These are phyloP conservation scores for Alternaria brassicae DNA, from an alignment of 2,329 filamentous ascomycete genomes.

Conservation along the genomic window DNA sequence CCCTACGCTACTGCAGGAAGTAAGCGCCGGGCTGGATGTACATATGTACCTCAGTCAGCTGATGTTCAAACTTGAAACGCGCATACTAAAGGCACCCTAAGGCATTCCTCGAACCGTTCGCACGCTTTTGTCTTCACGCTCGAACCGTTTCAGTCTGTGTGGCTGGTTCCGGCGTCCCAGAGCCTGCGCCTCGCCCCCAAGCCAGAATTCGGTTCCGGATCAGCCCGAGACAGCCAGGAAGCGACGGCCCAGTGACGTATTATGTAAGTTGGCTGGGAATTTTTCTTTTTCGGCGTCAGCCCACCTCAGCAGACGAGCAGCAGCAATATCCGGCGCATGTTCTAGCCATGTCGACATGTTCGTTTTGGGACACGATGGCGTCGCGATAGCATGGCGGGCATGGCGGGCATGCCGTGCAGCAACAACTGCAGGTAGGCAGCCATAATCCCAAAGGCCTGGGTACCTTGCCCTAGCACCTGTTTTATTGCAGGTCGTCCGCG, in stretches of 20 bases:
- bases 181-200: constrained; percentile 9
- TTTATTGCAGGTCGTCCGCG: constrained; percentile 22
- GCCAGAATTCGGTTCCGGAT: constrained; percentile 18
- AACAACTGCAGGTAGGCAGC: constrained; percentile 19
- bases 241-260: constrained; percentile 21
- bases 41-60: constrained; percentile 3
- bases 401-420: constrained; percentile 16
- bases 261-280: constrained; percentile 12
- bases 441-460: constrained; percentile 26
- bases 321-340: constrained; percentile 11
- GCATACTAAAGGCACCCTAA: not conserved
- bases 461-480: constrained; percentile 8
- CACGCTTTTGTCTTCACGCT: constrained; percentile 3
- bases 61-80: not conserved
- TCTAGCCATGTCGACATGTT: constrained; percentile 16
- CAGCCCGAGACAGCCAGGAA: constrained; percentile 15
- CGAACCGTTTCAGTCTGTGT: constrained; percentile 10
- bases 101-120: constrained; percentile 1
- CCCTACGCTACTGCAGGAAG: constrained; percentile 2
- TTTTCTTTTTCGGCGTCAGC: constrained; percentile 9
- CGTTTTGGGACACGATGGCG: constrained; percentile 14
- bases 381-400: constrained; percentile 9
- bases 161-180: constrained; percentile 14
- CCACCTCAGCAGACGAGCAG: constrained; percentile 9
- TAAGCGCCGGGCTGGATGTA: not conserved